These are phyloP conservation scores for Zygosaccharomyces pseudorouxii DNA, from an alignment of 805 yeast species.

Conservation along the genomic window DNA sequence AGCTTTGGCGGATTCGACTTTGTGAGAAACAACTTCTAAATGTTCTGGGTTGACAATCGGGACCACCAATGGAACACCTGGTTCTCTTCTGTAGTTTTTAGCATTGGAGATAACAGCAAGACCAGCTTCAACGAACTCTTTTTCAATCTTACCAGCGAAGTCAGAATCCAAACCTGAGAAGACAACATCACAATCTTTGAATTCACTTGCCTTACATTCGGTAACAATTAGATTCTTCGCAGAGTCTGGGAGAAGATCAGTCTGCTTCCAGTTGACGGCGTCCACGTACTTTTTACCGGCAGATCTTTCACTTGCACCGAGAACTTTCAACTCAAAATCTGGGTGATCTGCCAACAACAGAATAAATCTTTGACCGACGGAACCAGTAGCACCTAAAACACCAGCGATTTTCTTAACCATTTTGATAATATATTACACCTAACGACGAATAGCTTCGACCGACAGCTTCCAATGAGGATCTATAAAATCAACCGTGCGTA, in stretches of 20 bases:
- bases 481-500: not conserved
- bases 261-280: slow-evolving; percentile 94
- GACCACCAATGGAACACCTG: slow-evolving; percentile 85
- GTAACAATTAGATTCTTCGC: slow-evolving; percentile 62
- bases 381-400: slow-evolving; percentile 96
- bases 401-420: slow-evolving; percentile 53
- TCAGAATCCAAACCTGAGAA: slow-evolving; percentile 94
- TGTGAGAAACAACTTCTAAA: slow-evolving; percentile 62
- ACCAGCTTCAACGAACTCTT: slow-evolving; percentile 76
- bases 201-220: slow-evolving; percentile 72
- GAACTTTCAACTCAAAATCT: slow-evolving; percentile 72
- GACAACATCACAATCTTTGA: slow-evolving; percentile 87
- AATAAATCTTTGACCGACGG: slow-evolving; percentile 95
- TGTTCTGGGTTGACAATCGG: slow-evolving; percentile 95
- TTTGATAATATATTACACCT: not conserved
- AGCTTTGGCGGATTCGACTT: slow-evolving; percentile 50
- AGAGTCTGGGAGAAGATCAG: slow-evolving; percentile 66
- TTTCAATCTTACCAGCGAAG: slow-evolving; percentile 88
- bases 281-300: slow-evolving; percentile 85
- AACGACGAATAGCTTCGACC: too few relatives aligned
- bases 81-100: slow-evolving; percentile 86
- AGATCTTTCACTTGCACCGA: slow-evolving; percentile 92
- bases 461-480: too few relatives aligned
- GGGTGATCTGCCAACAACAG: slow-evolving; percentile 82
- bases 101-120: slow-evolving; percentile 89